Evolutionary conservation across 345 rosid species (phyloP), one percentile per base, ranked within the genome.

Genomic region (Angophora floribunda): DNA sequence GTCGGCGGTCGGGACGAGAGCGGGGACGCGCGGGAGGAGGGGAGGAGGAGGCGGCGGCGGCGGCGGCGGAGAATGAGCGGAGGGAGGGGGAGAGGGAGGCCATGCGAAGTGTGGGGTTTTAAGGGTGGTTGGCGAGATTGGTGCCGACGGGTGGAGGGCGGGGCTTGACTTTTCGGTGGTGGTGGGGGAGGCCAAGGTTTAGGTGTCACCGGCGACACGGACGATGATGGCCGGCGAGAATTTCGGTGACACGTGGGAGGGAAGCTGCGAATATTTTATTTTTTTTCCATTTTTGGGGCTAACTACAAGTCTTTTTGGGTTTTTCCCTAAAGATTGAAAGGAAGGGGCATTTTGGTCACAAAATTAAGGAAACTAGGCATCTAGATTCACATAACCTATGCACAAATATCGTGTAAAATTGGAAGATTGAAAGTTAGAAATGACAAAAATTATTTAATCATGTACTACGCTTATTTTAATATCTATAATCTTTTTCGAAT

Each of bases 11-110:
- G 84, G 45, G 85, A 50, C 59, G 49, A 5, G 63, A 32, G 30
- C 28, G 51, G 51, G 30, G 67, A 6, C 19, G 61, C 22, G 85
- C 51, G 65, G 22, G 19, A 15, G 36, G 86, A 10, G 32, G 21
- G 3, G 47, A 7, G 26, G 89, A 28, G 78, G 84, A 49, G 82
- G 90, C 7, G 78, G 84, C 84, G 84, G 41, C 84, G 41, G 41
- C 41, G n/a, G n/a, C 84, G 22, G 87, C 19, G 44, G 30, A 51
- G 86, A 59, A 67, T 15, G 87, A 52, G 32, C 86, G 87, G 49
- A 88, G 57, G 15, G 90, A 78, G 50, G 87, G 52, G 59, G 90
- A 88, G 53, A 90, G 59, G 24, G 92, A 65, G 6, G 91, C 90
- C 92, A 91, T 91, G 32, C 13, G 88, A 80, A 45, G 80, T 51